Evolutionary conservation across 805 yeast genomes (phyloP).

Genomic region (Yarrowia porcina): DNA sequence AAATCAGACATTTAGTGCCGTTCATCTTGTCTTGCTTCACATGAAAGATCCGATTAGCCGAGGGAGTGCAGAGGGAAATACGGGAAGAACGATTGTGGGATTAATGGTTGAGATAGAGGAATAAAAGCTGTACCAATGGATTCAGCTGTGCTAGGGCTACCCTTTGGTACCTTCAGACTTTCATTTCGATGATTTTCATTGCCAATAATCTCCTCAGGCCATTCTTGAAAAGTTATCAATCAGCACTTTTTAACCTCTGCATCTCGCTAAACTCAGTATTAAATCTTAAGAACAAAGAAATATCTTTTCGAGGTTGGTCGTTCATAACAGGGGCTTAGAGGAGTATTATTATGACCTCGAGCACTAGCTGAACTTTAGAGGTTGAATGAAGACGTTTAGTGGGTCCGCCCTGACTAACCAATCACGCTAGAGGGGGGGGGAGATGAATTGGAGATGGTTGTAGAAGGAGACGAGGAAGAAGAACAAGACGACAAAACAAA

Average conservation of each 20-base stretch:
- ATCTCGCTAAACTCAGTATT: no score
- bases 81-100: no score
- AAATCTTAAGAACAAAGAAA: neutral
- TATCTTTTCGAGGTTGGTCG: neutral
- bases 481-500: no score
- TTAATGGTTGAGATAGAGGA: no score
- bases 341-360: neutral
- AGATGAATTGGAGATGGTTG: no score
- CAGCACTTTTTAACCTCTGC: neutral
- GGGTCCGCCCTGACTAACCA: conserved; percentile 4
- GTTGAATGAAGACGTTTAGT: neutral
- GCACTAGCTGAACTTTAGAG: neutral
- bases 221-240: neutral
- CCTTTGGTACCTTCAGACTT: neutral
- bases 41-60: neutral
- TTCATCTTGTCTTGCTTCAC: neutral
- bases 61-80: no score
- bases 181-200: neutral
- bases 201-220: neutral
- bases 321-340: neutral
- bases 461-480: no score
- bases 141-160: no score
- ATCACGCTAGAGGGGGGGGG: no score
- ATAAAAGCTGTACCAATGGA: no score
- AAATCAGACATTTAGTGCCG: no score